phyloP scores from a whole-genome alignment of 2,329 filamentous ascomycete species.

The Paraphaeosphaeria minitans region DNA sequence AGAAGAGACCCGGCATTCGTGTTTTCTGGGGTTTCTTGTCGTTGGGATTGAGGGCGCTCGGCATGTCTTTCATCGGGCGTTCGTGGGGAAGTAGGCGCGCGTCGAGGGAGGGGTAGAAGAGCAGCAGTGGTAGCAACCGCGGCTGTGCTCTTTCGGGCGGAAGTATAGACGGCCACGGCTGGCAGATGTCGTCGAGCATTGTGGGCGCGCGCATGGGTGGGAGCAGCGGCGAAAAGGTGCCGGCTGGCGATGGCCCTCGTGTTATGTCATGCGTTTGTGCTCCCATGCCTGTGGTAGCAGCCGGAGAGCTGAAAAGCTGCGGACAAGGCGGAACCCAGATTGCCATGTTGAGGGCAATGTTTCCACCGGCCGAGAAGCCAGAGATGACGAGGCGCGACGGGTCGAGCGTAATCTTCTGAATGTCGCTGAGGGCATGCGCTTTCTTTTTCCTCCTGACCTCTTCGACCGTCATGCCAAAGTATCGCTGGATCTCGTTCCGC shows the following conservation, averaged over 20 bases:
- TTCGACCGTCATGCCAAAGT: slow-evolving; percentile 36
- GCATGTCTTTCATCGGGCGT: slow-evolving; percentile 43
- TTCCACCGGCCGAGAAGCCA: slow-evolving; percentile 55
- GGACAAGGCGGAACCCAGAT: slow-evolving; percentile 42
- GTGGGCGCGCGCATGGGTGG: slow-evolving; percentile 37
- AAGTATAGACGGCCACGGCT: slow-evolving; percentile 46
- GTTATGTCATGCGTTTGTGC: background rate
- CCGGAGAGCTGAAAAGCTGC: slow-evolving; percentile 23
- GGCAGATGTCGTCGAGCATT: slow-evolving; percentile 35
- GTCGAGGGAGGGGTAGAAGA: slow-evolving; percentile 53
- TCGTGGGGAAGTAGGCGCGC: slow-evolving; percentile 49
- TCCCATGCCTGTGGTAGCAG: background rate
- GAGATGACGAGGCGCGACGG: slow-evolving; percentile 48
- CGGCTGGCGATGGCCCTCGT: slow-evolving; percentile 16
- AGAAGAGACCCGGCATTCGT: slow-evolving; percentile 43
- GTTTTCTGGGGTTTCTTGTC: slow-evolving; percentile 36
- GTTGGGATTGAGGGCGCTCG: slow-evolving; percentile 41
- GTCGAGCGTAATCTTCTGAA: slow-evolving; percentile 44
- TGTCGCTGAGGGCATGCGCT: slow-evolving; percentile 19
- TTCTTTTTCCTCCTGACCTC: slow-evolving; percentile 25
- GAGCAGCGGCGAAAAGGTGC: slow-evolving; percentile 35
- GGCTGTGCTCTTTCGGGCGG: slow-evolving; percentile 42
- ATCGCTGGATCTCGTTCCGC: slow-evolving; percentile 41
- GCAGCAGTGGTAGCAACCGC: slow-evolving; percentile 46
- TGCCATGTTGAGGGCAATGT: slow-evolving; percentile 54